A percentile compares a stretch with the other conserved stretches of the same genome.
Evolutionary conservation across 257 asterid genomes (phyloP).

Genomic region (Ophiorrhiza pumila): DNA sequence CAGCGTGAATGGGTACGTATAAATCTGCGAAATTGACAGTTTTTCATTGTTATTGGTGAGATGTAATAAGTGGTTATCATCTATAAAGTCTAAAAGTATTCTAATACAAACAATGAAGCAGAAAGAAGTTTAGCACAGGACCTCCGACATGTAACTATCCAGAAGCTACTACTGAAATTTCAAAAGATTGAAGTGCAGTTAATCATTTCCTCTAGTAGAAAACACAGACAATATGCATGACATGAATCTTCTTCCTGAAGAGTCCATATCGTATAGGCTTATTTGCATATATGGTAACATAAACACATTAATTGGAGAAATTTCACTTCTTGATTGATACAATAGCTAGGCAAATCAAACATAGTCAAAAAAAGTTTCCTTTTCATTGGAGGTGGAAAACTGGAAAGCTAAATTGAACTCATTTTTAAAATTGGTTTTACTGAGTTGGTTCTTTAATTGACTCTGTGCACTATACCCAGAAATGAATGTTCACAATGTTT

Average conservation of each 20-base stretch:
- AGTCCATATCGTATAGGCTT: neutral
- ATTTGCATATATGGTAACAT: neutral
- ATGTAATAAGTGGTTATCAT: neutral
- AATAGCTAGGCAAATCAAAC: neutral
- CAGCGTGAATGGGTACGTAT: slow-evolving; percentile 60
- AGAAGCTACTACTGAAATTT: neutral
- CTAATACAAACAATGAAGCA: neutral
- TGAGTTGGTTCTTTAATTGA: neutral
- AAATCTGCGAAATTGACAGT: slow-evolving; percentile 40
- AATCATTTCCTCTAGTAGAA: neutral
- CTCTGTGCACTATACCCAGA: neutral
- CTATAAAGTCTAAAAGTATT: neutral
- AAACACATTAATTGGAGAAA: neutral
- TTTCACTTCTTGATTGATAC: neutral
- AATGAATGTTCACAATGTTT: neutral
- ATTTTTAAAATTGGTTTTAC: too few relatives aligned
- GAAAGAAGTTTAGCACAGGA: neutral
- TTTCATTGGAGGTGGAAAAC: neutral
- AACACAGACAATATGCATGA: neutral
- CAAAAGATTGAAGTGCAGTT: neutral
- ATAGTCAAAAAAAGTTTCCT: neutral
- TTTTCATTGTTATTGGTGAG: neutral
- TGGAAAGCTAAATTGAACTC: too few relatives aligned
- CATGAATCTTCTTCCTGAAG: neutral
- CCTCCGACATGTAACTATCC: neutral